Conservation (phyloP, 768 basidiomycete species). For the Mycena polygramma region DNA sequence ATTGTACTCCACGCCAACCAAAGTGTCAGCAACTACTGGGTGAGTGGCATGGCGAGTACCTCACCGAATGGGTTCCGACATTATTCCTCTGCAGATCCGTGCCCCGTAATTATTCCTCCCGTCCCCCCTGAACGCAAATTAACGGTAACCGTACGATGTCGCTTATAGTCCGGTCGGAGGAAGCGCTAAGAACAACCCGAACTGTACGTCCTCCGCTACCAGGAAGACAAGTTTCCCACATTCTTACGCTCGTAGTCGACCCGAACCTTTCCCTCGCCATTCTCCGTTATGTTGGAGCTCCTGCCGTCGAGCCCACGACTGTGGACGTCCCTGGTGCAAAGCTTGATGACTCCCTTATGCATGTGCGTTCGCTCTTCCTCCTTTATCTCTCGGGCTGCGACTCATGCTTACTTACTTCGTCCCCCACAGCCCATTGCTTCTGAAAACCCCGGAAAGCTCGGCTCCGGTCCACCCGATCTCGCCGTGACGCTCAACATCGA, state of each 20-base stretch:
- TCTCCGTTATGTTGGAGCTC: slow-evolving; percentile 49
- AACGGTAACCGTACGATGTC: not conserved
- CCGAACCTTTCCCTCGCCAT: slow-evolving; percentile 48
- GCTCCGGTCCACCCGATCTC: slow-evolving; percentile 32
- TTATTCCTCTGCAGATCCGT: slow-evolving; percentile 39
- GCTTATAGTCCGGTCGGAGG: slow-evolving; percentile 41
- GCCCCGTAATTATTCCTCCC: slow-evolving; percentile 39
- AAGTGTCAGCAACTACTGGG: slow-evolving; percentile 59
- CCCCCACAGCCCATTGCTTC: slow-evolving; percentile 30
- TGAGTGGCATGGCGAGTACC: not conserved
- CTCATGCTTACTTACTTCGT: too few species aligned
- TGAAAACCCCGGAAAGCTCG: slow-evolving; percentile 32
- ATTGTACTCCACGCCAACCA: slow-evolving; percentile 57
- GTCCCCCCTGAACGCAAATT: not conserved
- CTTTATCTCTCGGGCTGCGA: too few species aligned
- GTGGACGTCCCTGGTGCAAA: slow-evolving; percentile 34
- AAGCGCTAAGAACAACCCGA: slow-evolving; percentile 42
- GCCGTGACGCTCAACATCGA: slow-evolving; percentile 32
- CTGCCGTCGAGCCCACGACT: slow-evolving; percentile 43
- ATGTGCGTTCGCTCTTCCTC: slow-evolving; percentile 21
- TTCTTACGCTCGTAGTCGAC: slow-evolving; percentile 27
- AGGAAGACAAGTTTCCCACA: not conserved
- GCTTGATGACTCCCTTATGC: slow-evolving; percentile 42
- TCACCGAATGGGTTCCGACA: too few species aligned
- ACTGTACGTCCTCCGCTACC: slow-evolving; percentile 32